Percentiles rank a stretch among this genome's conserved stretches.
These are phyloP conservation scores for Melampsora occidentalis DNA, from an alignment of 1,284 basidiomycete species.

Conservation along the genomic window DNA sequence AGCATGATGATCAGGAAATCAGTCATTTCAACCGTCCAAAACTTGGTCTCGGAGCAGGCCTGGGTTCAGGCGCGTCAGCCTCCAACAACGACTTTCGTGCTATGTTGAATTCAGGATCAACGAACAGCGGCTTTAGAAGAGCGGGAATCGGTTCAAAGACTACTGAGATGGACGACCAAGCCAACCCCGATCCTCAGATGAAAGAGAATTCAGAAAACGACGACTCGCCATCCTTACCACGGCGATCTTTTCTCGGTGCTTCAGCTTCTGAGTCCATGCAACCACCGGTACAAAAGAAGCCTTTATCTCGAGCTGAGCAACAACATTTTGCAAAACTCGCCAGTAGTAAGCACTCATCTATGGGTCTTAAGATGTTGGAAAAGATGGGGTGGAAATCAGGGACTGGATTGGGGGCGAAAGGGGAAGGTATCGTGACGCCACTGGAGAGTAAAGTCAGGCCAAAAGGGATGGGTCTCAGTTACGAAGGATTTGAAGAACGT, in stretches of 20 bases:
- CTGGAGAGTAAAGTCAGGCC: conserved; percentile 79
- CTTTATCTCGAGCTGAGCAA: conserved; percentile 65
- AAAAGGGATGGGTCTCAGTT: conserved; percentile 75
- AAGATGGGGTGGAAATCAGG: conserved; percentile 93
- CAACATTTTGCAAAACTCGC: conserved; percentile 75
- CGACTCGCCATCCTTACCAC: conserved; percentile 45
- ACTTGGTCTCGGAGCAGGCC: conserved; percentile 16
- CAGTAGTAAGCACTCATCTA: conserved; percentile 57
- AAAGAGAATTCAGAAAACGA: conserved; percentile 29
- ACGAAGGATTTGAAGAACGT: conserved; percentile 77
- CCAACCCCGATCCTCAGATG: conserved; percentile 45
- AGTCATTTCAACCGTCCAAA: neutral
- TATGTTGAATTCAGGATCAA: conserved; percentile 11
- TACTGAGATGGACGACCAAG: neutral
- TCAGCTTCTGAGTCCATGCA: conserved; percentile 56
- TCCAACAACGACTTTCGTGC: conserved; percentile 40
- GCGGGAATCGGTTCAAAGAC: conserved; percentile 13
- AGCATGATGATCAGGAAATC: neutral
- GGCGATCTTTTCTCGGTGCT: conserved; percentile 59
- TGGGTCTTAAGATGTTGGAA: conserved; percentile 81
- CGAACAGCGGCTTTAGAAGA: conserved; percentile 2
- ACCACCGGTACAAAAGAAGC: conserved; percentile 56
- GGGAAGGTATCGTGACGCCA: conserved; percentile 81
- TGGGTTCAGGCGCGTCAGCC: conserved; percentile 13
- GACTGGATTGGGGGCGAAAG: conserved; percentile 72